Conservation (phyloP, 2,329 filamentous ascomycete species). For the Verticillium longisporum region DNA sequence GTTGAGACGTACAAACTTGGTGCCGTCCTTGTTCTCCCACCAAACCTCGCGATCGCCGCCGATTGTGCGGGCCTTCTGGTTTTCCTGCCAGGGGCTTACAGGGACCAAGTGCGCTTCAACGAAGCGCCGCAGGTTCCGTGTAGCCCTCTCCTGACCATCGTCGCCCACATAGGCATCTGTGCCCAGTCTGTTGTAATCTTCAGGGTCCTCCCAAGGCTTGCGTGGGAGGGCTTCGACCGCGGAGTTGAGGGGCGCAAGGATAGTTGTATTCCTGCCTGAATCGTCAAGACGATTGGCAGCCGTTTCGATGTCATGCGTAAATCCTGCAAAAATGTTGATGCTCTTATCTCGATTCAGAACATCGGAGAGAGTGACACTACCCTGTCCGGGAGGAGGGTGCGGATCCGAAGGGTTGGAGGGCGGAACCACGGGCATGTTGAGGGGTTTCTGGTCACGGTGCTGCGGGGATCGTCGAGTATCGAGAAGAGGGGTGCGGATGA, state of each 20-base stretch:
- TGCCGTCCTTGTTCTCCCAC: constrained; percentile 71
- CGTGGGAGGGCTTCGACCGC: constrained; percentile 70
- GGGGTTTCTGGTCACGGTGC: constrained; percentile 9
- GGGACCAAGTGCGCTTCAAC: constrained; percentile 80
- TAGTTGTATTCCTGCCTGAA: constrained; percentile 62
- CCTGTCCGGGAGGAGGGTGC: constrained; percentile 24
- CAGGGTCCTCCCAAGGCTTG: constrained; percentile 79
- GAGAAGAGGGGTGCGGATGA: neutral
- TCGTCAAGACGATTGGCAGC: constrained; percentile 65
- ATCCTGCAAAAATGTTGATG: constrained; percentile 78
- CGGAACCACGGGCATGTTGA: constrained; percentile 17
- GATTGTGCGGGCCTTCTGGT: constrained; percentile 58
- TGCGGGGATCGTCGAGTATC: neutral
- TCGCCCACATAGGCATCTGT: constrained; percentile 68
- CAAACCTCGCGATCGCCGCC: constrained; percentile 63
- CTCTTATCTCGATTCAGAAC: constrained; percentile 72
- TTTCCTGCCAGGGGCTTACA: constrained; percentile 66
- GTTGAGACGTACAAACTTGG: constrained; percentile 50
- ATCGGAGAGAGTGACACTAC: constrained; percentile 68
- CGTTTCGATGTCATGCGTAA: constrained; percentile 69
- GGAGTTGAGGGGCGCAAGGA: constrained; percentile 81
- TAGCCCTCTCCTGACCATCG: constrained; percentile 69
- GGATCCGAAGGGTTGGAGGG: constrained; percentile 14
- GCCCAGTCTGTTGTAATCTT: constrained; percentile 64
- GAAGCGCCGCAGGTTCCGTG: constrained; percentile 69